A percentile compares a stretch with the other conserved stretches of the same genome.
phyloP scores from a whole-genome alignment of 495 filamentous ascomycete species.

The Rostrohypoxylon terebratum region DNA sequence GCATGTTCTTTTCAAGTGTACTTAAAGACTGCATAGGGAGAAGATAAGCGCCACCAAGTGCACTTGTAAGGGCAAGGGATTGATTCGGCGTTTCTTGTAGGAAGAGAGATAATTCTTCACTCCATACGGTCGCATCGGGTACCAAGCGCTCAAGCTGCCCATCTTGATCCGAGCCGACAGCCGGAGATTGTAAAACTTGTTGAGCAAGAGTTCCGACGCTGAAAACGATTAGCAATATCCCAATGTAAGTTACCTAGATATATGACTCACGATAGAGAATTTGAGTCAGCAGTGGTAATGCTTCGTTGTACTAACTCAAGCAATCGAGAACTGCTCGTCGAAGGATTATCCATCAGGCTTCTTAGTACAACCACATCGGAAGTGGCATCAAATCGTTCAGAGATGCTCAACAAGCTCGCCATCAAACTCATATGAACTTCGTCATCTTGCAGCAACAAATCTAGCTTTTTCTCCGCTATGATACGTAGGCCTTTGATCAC shows the following conservation, averaged over 20 bases:
- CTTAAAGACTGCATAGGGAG: conserved; percentile 60
- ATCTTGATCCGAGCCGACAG: conserved; percentile 33
- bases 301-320: conserved; percentile 56
- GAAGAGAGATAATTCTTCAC: conserved; percentile 65
- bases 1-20: conserved; percentile 44
- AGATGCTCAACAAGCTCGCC: conserved; percentile 58
- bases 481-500: conserved; percentile 56
- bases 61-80: conserved; percentile 77
- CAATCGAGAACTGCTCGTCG: conserved; percentile 47
- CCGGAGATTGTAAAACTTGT: conserved; percentile 51
- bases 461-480: conserved; percentile 52
- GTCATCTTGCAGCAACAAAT: conserved; percentile 49
- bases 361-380: conserved; percentile 50
- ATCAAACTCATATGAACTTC: conserved; percentile 56
- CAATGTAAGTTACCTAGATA: neutral
- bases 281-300: conserved; percentile 53
- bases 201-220: conserved; percentile 61
- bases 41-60: conserved; percentile 76
- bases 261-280: conserved; percentile 56
- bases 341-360: conserved; percentile 51
- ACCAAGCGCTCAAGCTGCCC: conserved; percentile 47
- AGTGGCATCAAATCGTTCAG: conserved; percentile 53
- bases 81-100: conserved; percentile 67
- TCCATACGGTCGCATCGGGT: conserved; percentile 59
- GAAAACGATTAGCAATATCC: conserved; percentile 22